Evolutionary conservation across 2,329 filamentous ascomycete genomes (phyloP).

Genomic region (Sporothrix phasma): DNA sequence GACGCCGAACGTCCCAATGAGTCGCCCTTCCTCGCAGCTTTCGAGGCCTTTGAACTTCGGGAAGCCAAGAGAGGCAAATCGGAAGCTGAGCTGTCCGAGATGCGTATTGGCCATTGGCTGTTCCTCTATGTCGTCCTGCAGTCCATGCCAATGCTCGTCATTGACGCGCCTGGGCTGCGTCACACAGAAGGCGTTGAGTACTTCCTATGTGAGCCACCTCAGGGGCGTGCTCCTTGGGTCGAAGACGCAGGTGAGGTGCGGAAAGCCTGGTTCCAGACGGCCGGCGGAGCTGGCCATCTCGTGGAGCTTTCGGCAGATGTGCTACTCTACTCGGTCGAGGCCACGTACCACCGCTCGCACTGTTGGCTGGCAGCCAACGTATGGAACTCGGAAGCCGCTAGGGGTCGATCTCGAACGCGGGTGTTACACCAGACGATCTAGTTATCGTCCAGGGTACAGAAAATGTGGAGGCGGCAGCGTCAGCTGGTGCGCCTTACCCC

Average conservation of each 20-base stretch:
- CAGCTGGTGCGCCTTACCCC: constrained; percentile 10
- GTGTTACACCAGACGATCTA: constrained; percentile 1
- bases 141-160: constrained; percentile 64
- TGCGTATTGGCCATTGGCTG: constrained; percentile 68
- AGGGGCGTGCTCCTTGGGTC: constrained; percentile 64
- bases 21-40: constrained; percentile 57
- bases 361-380: constrained; percentile 45
- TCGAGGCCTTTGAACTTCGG: constrained; percentile 60
- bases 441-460: constrained; percentile 8
- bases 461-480: constrained; percentile 23
- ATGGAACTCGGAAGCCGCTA: constrained; percentile 28
- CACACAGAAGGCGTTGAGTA: constrained; percentile 67
- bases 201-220: constrained; percentile 67
- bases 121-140: constrained; percentile 73
- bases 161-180: constrained; percentile 61
- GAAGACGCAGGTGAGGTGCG: constrained; percentile 53
- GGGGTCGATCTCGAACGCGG: not conserved
- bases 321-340: constrained; percentile 51
- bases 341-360: constrained; percentile 48
- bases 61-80: constrained; percentile 51
- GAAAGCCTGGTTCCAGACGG: constrained; percentile 65
- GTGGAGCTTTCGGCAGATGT: constrained; percentile 52
- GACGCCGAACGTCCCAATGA: constrained; percentile 48
- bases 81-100: constrained; percentile 57
- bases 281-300: constrained; percentile 46